Evolutionary conservation across 2,329 filamentous ascomycete genomes (phyloP).

Genomic region (Ascomycota sp.): DNA sequence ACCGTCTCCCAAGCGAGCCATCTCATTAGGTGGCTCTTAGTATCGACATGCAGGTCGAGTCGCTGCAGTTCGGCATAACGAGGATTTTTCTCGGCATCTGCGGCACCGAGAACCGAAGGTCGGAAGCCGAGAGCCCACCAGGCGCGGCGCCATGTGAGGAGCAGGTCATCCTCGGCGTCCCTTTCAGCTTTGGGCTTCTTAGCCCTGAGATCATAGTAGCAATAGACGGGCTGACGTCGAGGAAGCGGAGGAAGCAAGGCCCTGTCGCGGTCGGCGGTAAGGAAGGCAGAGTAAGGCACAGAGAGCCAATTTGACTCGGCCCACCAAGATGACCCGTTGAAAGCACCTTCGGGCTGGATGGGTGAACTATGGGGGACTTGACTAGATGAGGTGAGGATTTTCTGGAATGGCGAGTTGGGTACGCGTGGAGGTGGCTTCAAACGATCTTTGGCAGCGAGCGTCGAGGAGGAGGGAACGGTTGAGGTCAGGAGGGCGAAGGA

Average conservation of each 20-base stretch:
- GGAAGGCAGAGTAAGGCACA: slow-evolving; percentile 57
- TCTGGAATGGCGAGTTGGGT: slow-evolving; percentile 20
- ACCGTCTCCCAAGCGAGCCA: slow-evolving; percentile 90
- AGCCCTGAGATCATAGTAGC: slow-evolving; percentile 57
- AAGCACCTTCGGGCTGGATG: slow-evolving; percentile 50
- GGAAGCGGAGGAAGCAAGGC: slow-evolving; percentile 59
- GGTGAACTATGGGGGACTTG: slow-evolving; percentile 48
- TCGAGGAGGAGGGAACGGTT: slow-evolving; percentile 23
- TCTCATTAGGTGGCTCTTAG: slow-evolving; percentile 51
- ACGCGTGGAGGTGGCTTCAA: slow-evolving; percentile 26
- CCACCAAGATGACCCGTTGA: slow-evolving; percentile 53
- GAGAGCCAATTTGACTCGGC: slow-evolving; percentile 76
- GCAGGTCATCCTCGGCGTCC: slow-evolving; percentile 53
- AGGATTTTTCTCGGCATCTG: slow-evolving; percentile 66
- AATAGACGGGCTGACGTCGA: slow-evolving; percentile 57
- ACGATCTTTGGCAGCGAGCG: slow-evolving; percentile 26
- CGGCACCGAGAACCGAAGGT: slow-evolving; percentile 56
- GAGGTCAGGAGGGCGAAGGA: slow-evolving; percentile 29
- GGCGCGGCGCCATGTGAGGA: slow-evolving; percentile 72
- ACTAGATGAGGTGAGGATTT: slow-evolving; percentile 41
- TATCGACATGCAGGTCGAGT: slow-evolving; percentile 31
- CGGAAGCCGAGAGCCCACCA: slow-evolving; percentile 92
- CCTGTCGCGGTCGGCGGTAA: slow-evolving; percentile 61
- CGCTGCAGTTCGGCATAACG: slow-evolving; percentile 48
- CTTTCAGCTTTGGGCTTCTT: slow-evolving; percentile 39